Percentiles rank a stretch among this genome's conserved stretches.
These are phyloP conservation scores for Aspergillus ellipticus DNA, from an alignment of 495 filamentous ascomycete genomes.

Conservation along the genomic window DNA sequence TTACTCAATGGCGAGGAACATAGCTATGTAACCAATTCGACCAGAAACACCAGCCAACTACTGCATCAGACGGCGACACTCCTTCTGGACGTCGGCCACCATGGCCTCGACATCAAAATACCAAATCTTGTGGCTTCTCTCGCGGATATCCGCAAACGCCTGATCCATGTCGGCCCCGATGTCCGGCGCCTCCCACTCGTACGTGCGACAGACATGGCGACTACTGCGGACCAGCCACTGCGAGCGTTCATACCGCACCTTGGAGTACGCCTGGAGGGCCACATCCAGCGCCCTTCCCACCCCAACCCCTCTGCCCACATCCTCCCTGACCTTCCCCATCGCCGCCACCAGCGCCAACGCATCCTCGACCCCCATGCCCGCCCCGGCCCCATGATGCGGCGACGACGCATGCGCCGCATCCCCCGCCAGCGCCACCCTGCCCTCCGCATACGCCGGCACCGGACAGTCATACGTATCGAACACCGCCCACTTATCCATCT, in stretches of 20 bases:
- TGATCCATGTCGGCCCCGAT: slow-evolving; percentile 17
- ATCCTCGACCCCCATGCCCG: slow-evolving; percentile 52
- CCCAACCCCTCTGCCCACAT: background rate
- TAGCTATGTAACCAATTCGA: too few species aligned
- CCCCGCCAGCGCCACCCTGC: slow-evolving; percentile 41
- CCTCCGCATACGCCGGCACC: slow-evolving; percentile 31
- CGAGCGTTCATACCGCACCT: slow-evolving; percentile 13
- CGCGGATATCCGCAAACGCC: slow-evolving; percentile 22
- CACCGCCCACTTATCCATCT: slow-evolving; percentile 51
- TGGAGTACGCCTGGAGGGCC: slow-evolving; percentile 13
- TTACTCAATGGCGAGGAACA: too few species aligned
- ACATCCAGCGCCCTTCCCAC: slow-evolving; percentile 3
- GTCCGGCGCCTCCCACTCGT: slow-evolving; percentile 22
- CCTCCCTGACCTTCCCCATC: slow-evolving; percentile 13
- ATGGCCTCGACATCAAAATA: slow-evolving; percentile 31
- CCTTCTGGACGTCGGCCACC: slow-evolving; percentile 16
- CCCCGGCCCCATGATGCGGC: slow-evolving; percentile 51
- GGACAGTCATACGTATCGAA: slow-evolving; percentile 50
- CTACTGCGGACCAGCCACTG: slow-evolving; percentile 28
- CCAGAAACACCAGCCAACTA: too few species aligned
- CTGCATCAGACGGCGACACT: slow-evolving; percentile 1
- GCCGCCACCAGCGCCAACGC: slow-evolving; percentile 32
- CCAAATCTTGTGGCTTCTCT: slow-evolving; percentile 29
- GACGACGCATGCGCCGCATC: slow-evolving; percentile 42
- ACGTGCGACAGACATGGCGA: slow-evolving; percentile 21